These are phyloP conservation scores for Canavalia gladiata DNA, from an alignment of 306 rosid species.

Conservation along the genomic window DNA sequence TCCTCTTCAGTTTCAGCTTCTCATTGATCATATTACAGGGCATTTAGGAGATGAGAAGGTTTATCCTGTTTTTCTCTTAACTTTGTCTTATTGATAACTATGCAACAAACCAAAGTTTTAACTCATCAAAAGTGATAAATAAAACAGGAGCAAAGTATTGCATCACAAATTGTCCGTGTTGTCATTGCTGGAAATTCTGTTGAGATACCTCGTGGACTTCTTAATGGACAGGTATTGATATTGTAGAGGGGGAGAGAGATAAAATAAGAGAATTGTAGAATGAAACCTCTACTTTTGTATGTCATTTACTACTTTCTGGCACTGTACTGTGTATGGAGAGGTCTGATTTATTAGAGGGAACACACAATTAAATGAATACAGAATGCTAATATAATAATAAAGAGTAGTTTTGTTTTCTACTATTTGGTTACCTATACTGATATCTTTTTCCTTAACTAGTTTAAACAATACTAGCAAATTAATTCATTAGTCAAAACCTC, in stretches of 20 bases:
- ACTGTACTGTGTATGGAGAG: conserved; percentile 3
- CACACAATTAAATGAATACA: too few species aligned
- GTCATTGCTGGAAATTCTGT: conserved; percentile 92
- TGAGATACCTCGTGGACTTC: conserved; percentile 72
- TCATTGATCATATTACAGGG: conserved; percentile 94
- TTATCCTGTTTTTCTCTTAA: conserved; percentile 44
- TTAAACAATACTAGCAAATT: conserved; percentile 8
- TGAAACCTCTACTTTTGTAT: conserved; percentile 13
- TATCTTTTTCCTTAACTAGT: conserved; percentile 6
- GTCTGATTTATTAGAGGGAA: conserved; percentile 7
- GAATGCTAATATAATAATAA: background rate
- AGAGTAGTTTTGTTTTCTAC: background rate
- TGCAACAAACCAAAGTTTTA: conserved; percentile 39
- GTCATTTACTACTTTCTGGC: conserved; percentile 23
- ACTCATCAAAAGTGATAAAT: conserved; percentile 47
- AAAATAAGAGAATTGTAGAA: background rate
- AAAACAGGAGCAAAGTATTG: conserved; percentile 84
- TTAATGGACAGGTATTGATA: conserved; percentile 84
- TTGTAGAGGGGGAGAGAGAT: background rate
- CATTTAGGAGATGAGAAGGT: conserved; percentile 98
- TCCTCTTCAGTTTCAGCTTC: conserved; percentile 95
- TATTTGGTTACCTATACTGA: conserved; percentile 20
- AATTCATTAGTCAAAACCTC: conserved; percentile 4
- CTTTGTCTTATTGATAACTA: conserved; percentile 41
- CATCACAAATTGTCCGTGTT: conserved; percentile 84